These are phyloP conservation scores for Verticillium klebahnii DNA, from an alignment of 2,329 filamentous ascomycete species.

Conservation along the genomic window DNA sequence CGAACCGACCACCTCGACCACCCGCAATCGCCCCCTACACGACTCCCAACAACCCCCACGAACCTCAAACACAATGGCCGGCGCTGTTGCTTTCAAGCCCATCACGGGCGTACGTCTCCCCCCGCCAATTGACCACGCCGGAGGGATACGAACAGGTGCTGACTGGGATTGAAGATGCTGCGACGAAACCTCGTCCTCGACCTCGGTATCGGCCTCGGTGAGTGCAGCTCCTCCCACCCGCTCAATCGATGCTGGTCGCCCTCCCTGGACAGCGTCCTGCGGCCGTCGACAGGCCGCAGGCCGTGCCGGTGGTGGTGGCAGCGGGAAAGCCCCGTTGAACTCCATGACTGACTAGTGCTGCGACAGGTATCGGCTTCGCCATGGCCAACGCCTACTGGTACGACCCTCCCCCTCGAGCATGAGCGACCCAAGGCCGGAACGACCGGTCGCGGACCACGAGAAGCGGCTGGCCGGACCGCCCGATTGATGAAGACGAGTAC, in stretches of 20 bases:
- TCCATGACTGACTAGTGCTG: neutral
- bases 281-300: neutral
- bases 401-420: conserved; percentile 16
- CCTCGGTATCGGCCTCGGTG: conserved; percentile 52
- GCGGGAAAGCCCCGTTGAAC: neutral
- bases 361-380: conserved; percentile 45
- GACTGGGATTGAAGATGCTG: conserved; percentile 47
- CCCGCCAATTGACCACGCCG: neutral
- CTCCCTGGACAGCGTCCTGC: neutral
- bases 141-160: conserved; percentile 19
- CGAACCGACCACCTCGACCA: neutral
- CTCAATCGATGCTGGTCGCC: neutral
- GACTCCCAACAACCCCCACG: conserved; percentile 5
- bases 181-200: conserved; percentile 55
- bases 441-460: neutral
- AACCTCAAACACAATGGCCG: conserved; percentile 39
- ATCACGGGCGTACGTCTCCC: conserved; percentile 51
- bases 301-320: neutral
- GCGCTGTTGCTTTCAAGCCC: conserved; percentile 35
- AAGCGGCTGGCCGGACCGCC: neutral
- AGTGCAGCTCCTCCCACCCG: conserved; percentile 18
- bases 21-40: neutral
- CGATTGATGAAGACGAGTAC: neutral
- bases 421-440: neutral
- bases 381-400: conserved; percentile 57